phyloP scores from a whole-genome alignment of 495 filamentous ascomycete genomes.

The Pyrenula aspistea region DNA sequence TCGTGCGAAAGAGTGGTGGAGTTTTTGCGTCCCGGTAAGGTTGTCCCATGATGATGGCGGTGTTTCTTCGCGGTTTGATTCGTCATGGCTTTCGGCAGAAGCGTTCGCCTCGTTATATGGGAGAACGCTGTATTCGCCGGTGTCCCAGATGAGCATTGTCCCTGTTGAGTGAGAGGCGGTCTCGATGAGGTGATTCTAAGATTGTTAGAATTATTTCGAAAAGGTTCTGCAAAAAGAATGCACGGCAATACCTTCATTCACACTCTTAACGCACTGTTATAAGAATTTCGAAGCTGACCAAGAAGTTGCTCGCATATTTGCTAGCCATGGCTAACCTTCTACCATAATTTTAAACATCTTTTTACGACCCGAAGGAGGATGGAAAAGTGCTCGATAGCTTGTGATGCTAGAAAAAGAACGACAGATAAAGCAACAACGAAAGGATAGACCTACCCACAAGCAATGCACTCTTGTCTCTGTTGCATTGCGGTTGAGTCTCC shows the following conservation, averaged over 20 bases:
- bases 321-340: neutral
- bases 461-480: conserved; percentile 57
- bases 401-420: neutral
- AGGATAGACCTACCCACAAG: conserved; percentile 39
- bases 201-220: neutral
- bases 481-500: conserved; percentile 44
- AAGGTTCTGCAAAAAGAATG: no score
- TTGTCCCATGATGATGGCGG: conserved; percentile 1
- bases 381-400: no score
- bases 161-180: conserved; percentile 46
- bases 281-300: no score
- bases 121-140: conserved; percentile 50
- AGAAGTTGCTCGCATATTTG: neutral
- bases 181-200: conserved; percentile 55
- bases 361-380: no score
- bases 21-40: conserved; percentile 39
- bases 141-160: conserved; percentile 60
- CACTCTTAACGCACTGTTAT: no score
- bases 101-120: conserved; percentile 21
- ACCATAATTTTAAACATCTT: no score
- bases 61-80: conserved; percentile 13
- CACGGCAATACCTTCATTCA: no score
- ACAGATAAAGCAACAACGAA: neutral
- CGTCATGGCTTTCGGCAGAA: conserved; percentile 34
- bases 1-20: conserved; percentile 36